Percentiles rank a stretch among this genome's conserved stretches.
Evolutionary conservation across 192 early-diverging fungal genomes (phyloP).

Genomic region (Fimicolochytrium jonesii): DNA sequence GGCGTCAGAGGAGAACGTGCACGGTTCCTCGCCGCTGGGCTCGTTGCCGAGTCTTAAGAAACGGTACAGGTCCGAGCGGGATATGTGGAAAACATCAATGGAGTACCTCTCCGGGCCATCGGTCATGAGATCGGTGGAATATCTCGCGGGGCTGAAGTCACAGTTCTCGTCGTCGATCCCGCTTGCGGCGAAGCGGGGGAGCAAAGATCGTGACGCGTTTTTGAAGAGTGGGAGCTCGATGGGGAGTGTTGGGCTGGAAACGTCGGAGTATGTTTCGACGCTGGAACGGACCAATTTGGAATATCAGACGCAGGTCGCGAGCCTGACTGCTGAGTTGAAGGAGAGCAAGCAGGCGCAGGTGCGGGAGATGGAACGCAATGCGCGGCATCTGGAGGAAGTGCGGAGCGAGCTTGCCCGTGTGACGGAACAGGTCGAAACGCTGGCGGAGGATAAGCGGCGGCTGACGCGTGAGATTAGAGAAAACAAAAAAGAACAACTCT

Average conservation of each 20-base stretch:
- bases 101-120: conserved; percentile 4
- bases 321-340: not conserved
- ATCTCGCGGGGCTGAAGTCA: not conserved
- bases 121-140: conserved; percentile 10
- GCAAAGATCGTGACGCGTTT: not conserved
- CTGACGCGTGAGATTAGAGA: conserved; percentile 6
- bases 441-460: not conserved
- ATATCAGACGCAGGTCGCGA: not conserved
- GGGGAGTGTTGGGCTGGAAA: not conserved
- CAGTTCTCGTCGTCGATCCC: not conserved
- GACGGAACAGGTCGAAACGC: not conserved
- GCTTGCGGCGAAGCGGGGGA: not conserved
- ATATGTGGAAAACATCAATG: conserved; percentile 15
- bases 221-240: not conserved
- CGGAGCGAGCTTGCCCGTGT: conserved; percentile 9
- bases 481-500: not conserved
- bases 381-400: conserved; percentile 9
- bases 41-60: too few relatives aligned
- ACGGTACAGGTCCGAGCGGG: not conserved
- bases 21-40: too few relatives aligned
- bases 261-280: not conserved
- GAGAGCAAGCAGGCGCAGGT: not conserved
- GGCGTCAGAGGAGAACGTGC: too few relatives aligned
- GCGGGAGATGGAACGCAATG: conserved; percentile 13
- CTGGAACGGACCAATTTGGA: conserved; percentile 11